Base-by-base conservation (phyloP, 2,329 filamentous ascomycete genomes). In the Ceratocystis albifundus region DNA sequence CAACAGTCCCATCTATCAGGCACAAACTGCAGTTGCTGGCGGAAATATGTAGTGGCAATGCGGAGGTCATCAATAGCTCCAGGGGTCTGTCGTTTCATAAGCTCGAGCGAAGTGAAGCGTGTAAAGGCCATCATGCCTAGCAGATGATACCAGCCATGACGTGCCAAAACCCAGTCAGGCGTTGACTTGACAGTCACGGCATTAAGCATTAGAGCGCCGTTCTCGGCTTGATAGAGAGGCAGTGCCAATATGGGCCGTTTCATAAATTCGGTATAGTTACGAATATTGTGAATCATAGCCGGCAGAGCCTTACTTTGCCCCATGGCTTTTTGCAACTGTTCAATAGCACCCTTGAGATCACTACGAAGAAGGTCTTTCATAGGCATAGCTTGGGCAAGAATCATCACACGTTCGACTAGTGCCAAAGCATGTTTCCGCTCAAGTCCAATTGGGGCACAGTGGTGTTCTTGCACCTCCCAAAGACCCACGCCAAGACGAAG, bases 301-400 rank as follows among this genome's bases (percentile, higher is more conserved):
- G 89, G 84, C 1, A 87, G 88, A 12, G 87, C 84, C 74, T 92
- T 96, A 32, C 88, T 84, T 65, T 84, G 83, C 1, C 90, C 90
- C 65, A 97, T 87, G 4, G 89, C 87, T 70, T 90, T 86, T 73
- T 97, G 92, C 76, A 99, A 90, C 70, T 92, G 91, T 68, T 99
- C 94, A 67, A 99, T 94, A 0, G 91, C 90, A 17, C 82, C 84
- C 74, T 93, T 95, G 65, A 99, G 79, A 66, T 97, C 90, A 17
- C 91, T 94, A 74, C 96, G 97, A 17, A 91, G 84, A 20, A 97
- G 77, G 70, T 97, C 94, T 72, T 93, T 96, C 78, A 96, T 88
- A 25, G 89, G 87, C 79, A 96, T 87, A 69, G 88, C 86, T 62
- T 87, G 87, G 1, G 90, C 90, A 67, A 96, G 85, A 45, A 84